A percentile compares a stretch with the other conserved stretches of the same genome.
These are phyloP conservation scores for Russula sp. DNA, from an alignment of 768 basidiomycete species.

Conservation along the genomic window DNA sequence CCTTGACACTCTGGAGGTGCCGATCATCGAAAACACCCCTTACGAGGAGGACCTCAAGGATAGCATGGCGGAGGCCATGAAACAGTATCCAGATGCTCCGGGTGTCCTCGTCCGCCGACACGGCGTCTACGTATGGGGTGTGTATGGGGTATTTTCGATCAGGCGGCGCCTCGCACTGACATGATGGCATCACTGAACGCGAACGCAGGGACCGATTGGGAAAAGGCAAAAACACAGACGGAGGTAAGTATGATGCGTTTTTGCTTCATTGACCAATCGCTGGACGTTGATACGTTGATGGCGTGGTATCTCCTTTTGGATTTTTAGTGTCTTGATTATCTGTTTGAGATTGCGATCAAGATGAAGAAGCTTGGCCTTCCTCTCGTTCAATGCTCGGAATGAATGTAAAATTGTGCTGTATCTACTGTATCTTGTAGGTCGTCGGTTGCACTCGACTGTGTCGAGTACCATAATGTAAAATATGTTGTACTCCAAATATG, in stretches of 20 bases:
- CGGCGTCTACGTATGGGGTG: constrained; percentile 88
- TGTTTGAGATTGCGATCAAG: constrained; percentile 85
- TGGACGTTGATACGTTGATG: background rate
- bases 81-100: constrained; percentile 71
- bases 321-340: constrained; percentile 79
- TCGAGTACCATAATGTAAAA: background rate
- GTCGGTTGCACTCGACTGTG: too few relatives aligned
- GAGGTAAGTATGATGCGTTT: constrained; percentile 51
- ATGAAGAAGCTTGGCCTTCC: constrained; percentile 66
- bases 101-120: constrained; percentile 76
- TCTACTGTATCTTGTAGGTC: background rate
- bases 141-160: constrained; percentile 37
- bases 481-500: background rate
- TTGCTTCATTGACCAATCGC: background rate
- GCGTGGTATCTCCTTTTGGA: background rate
- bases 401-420: background rate
- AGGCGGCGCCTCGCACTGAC: constrained; percentile 5
- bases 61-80: constrained; percentile 85
- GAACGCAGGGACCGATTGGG: constrained; percentile 62
- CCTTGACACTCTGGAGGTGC: constrained; percentile 79
- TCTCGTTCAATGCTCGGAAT: constrained; percentile 44
- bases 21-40: constrained; percentile 90
- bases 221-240: constrained; percentile 85
- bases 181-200: background rate
- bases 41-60: constrained; percentile 86